Evolutionary conservation across 129 eudicot species (phyloP).

Genomic region (Flaveria brownii): DNA sequence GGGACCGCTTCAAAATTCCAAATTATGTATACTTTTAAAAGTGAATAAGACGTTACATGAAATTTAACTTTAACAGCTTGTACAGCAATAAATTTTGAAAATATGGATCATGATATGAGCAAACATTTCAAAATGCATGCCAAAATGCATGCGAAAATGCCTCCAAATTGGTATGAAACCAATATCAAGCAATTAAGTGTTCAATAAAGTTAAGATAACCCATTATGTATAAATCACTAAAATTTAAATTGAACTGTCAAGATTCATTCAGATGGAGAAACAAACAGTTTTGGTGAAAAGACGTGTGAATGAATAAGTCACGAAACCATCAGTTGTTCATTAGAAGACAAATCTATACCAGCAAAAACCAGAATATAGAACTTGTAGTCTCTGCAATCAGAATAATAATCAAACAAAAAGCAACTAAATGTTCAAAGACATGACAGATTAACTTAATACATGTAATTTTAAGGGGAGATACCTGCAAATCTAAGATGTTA

Average conservation of each 20-base stretch:
- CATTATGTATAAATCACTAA: constrained; percentile 1
- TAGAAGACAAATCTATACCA: not conserved
- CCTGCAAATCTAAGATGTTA: constrained; percentile 90
- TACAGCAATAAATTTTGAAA: not conserved
- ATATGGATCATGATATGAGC: not conserved
- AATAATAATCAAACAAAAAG: not conserved
- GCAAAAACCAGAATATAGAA: not conserved
- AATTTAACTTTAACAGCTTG: not conserved
- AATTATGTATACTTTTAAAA: constrained; percentile 16
- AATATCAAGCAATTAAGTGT: not conserved
- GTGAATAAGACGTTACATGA: constrained; percentile 24
- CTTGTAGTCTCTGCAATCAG: not conserved
- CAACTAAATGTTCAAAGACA: not conserved
- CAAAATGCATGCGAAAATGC: constrained; percentile 5
- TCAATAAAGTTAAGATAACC: not conserved
- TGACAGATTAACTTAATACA: constrained; percentile 6
- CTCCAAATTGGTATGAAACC: constrained; percentile 11
- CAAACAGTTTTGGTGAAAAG: not conserved
- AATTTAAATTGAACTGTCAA: not conserved
- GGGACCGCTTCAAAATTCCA: constrained; percentile 30
- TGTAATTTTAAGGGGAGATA: constrained; percentile 19
- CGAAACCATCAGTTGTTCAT: not conserved
- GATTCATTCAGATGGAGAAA: not conserved
- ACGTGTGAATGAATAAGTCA: not conserved
- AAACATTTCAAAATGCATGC: constrained; percentile 17